A percentile compares a stretch with the other conserved stretches of the same genome.
Conservation (phyloP, 495 filamentous ascomycete species). For the Oleoguttula mirabilis region DNA sequence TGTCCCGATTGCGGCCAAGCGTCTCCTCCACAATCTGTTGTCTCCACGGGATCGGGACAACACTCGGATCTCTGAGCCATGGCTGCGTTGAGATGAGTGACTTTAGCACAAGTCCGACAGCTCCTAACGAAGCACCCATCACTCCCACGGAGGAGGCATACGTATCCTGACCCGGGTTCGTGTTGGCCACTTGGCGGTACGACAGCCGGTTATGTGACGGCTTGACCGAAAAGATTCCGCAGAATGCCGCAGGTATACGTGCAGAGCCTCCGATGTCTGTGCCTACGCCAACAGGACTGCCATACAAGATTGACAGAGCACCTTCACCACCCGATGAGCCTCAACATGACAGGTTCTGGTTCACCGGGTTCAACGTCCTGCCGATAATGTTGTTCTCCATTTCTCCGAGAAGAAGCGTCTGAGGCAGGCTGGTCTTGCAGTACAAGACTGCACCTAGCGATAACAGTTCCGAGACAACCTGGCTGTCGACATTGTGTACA, state of each 20-base stretch:
- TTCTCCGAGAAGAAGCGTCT: constrained; percentile 48
- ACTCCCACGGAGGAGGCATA: constrained; percentile 48
- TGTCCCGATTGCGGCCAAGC: constrained; percentile 30
- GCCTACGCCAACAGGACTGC: constrained; percentile 29
- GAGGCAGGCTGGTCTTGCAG: constrained; percentile 54
- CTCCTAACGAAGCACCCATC: constrained; percentile 37
- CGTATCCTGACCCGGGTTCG: constrained; percentile 47
- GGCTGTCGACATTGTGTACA: constrained; percentile 26
- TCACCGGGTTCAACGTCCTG: constrained; percentile 29
- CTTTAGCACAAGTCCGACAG: constrained; percentile 44
- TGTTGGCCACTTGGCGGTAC: constrained; percentile 41
- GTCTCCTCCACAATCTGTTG: constrained; percentile 38
- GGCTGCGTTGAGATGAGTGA: constrained; percentile 44
- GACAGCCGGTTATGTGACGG: constrained; percentile 35
- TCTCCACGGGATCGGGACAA: constrained; percentile 51
- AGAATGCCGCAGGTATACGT: constrained; percentile 38
- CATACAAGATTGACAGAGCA: constrained; percentile 27
- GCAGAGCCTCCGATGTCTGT: constrained; percentile 39
- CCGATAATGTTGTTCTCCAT: constrained; percentile 41
- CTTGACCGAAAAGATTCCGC: constrained; percentile 34
- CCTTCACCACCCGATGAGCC: constrained; percentile 31
- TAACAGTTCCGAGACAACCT: constrained; percentile 37
- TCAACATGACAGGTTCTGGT: constrained; percentile 26
- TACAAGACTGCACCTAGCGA: constrained; percentile 48
- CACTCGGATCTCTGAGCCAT: constrained; percentile 55